phyloP scores from a whole-genome alignment of 83 land plant species.

The Isoetes engelmannii region DNA sequence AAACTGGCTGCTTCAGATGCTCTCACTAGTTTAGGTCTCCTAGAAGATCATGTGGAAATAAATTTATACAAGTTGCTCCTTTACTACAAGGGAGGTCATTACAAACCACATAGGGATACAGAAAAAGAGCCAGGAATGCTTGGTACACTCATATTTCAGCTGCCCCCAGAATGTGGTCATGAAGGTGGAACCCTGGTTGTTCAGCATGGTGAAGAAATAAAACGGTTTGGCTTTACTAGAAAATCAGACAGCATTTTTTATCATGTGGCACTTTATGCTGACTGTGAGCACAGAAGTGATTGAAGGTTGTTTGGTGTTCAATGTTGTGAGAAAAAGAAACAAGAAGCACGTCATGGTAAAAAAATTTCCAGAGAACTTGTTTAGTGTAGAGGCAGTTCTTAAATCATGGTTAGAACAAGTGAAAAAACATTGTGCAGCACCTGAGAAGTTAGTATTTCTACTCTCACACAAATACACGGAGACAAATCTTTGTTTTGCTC shows the following conservation, averaged over 20 bases:
- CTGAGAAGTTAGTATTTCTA: conserved; percentile 15
- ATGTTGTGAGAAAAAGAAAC: conserved; percentile 6
- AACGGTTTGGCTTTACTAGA: conserved; percentile 7
- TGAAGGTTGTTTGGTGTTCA: conserved; percentile 18
- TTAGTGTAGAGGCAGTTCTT: conserved; percentile 10
- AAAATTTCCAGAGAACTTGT: conserved; percentile 8
- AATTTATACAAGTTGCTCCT: conserved; percentile 17
- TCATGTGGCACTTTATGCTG: conserved; percentile 10
- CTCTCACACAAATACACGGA: conserved; percentile 15
- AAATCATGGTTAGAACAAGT: conserved; percentile 13
- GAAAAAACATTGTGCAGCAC: not conserved
- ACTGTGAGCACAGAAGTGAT: conserved; percentile 16
- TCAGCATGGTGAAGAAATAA: conserved; percentile 1
- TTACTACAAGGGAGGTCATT: conserved; percentile 17
- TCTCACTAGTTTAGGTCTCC: conserved; percentile 14
- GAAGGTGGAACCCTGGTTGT: conserved; percentile 17
- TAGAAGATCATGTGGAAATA: conserved; percentile 1
- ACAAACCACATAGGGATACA: conserved; percentile 14
- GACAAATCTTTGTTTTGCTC: conserved; percentile 20
- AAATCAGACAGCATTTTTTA: not conserved
- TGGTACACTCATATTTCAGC: conserved; percentile 21
- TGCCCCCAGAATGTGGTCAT: conserved; percentile 17
- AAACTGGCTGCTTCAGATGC: conserved; percentile 11
- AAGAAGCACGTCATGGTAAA: not conserved
- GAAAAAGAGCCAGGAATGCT: conserved; percentile 23